Evolutionary conservation across 2,329 filamentous ascomycete species (phyloP).

Genomic region (Colletotrichum karsti): DNA sequence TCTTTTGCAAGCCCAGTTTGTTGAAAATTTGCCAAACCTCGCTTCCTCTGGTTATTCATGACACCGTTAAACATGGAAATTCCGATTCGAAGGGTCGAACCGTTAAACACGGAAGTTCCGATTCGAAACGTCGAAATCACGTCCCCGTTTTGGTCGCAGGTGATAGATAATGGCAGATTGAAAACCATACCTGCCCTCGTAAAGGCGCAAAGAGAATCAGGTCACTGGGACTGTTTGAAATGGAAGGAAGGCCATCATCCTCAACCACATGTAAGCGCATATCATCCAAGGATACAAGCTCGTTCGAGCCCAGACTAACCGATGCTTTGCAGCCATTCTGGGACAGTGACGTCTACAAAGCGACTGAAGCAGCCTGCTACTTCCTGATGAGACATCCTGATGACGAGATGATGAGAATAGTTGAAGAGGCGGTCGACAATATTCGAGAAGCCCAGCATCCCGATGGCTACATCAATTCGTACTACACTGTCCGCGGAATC

Average conservation of each 20-base stretch:
- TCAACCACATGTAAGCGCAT: background rate
- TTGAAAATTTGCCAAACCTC: too few species aligned
- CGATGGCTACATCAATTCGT: conserved; percentile 15
- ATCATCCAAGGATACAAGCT: background rate
- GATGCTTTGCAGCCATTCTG: background rate
- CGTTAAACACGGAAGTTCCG: background rate
- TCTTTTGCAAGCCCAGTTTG: too few species aligned
- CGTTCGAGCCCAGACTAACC: too few species aligned
- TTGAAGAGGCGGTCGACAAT: conserved; percentile 16
- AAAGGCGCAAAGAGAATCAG: conserved; percentile 5
- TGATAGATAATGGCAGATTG: background rate
- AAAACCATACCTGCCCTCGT: conserved; percentile 5
- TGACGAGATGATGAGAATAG: background rate
- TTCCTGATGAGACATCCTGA: background rate
- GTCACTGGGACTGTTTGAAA: conserved; percentile 9
- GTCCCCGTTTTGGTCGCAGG: background rate
- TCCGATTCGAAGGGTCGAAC: background rate
- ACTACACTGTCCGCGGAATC: conserved; percentile 7
- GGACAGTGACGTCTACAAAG: conserved; percentile 15
- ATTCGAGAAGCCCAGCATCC: conserved; percentile 4
- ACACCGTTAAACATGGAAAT: background rate
- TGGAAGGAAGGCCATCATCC: conserved; percentile 11
- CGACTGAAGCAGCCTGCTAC: conserved; percentile 13
- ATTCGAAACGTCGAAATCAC: conserved; percentile 2
- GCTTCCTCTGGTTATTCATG: background rate